phyloP scores from a whole-genome alignment of 805 yeast genomes.

The Zygotorulaspora florentina region DNA sequence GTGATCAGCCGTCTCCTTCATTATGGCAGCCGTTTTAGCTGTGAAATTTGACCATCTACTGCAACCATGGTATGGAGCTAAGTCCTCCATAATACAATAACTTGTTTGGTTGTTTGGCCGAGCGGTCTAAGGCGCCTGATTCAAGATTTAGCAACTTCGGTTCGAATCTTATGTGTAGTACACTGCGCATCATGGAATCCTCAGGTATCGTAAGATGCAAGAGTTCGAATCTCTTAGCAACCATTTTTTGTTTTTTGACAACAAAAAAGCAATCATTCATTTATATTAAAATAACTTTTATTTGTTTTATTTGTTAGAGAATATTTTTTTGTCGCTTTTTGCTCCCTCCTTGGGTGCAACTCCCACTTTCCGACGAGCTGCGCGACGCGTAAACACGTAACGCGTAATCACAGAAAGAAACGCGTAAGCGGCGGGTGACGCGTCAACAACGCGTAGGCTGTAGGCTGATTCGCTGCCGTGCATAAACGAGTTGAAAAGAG shows the following conservation, averaged over 20 bases:
- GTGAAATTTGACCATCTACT: too few species aligned
- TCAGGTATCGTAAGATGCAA: conserved; percentile 33
- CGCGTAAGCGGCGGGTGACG: too few species aligned
- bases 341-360: neutral
- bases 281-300: too few species aligned
- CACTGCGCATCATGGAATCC: conserved; percentile 18
- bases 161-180: conserved; percentile 20
- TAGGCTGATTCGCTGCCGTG: too few species aligned
- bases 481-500: too few species aligned
- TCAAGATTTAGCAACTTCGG: conserved; percentile 18
- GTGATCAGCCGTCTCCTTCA: neutral
- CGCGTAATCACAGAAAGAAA: neutral
- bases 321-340: conserved; percentile 11
- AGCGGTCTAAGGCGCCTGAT: conserved; percentile 34
- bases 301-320: too few species aligned
- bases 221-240: conserved; percentile 33
- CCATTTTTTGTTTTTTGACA: too few species aligned
- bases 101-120: conserved; percentile 29
- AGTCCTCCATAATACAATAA: too few species aligned
- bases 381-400: neutral
- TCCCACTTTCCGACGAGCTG: neutral
- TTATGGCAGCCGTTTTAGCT: too few species aligned
- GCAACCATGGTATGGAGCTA: too few species aligned
- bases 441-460: too few species aligned
- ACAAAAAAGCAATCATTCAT: too few species aligned